Percentiles rank a stretch among this genome's conserved stretches.
These are phyloP conservation scores for Aspergillus carbonarius DNA, from an alignment of 2,329 filamentous ascomycete species.

Conservation along the genomic window DNA sequence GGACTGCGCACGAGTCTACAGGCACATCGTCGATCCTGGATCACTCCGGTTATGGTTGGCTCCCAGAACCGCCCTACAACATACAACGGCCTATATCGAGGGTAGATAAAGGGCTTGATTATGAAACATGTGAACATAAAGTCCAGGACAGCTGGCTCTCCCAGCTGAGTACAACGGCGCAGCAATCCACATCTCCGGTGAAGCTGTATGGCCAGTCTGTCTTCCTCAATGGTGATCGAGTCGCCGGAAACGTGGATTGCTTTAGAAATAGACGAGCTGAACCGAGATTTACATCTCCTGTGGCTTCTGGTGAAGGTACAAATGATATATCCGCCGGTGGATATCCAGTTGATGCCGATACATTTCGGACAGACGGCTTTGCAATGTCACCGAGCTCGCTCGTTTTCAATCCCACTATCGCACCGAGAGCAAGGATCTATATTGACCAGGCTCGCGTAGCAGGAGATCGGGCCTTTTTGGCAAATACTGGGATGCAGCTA, in stretches of 20 bases:
- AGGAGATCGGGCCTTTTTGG: too few relatives aligned
- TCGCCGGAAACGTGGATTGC: background rate
- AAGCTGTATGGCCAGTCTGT: slow-evolving; percentile 21
- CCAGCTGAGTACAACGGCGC: background rate
- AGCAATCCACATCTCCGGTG: background rate
- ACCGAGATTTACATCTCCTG: background rate
- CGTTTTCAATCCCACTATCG: background rate
- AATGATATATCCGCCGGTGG: background rate
- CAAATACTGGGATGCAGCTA: too few relatives aligned
- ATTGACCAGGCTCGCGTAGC: background rate
- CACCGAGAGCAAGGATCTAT: background rate
- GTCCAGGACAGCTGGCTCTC: background rate
- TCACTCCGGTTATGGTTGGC: slow-evolving; percentile 14
- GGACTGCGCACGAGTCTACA: background rate
- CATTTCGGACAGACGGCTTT: background rate
- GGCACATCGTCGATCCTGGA: slow-evolving; percentile 5
- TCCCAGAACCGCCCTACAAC: slow-evolving; percentile 13
- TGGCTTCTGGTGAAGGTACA: background rate
- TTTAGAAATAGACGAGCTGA: background rate
- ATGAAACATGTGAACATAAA: background rate
- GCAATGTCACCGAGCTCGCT: background rate
- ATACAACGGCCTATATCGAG: slow-evolving; percentile 8
- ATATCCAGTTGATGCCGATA: background rate
- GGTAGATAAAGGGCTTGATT: background rate
- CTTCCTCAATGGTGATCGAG: background rate